Evolutionary conservation across 2,329 filamentous ascomycete genomes (phyloP), one percentile per base, ranked within the genome.

Genomic region (Neobulgaria alba): DNA sequence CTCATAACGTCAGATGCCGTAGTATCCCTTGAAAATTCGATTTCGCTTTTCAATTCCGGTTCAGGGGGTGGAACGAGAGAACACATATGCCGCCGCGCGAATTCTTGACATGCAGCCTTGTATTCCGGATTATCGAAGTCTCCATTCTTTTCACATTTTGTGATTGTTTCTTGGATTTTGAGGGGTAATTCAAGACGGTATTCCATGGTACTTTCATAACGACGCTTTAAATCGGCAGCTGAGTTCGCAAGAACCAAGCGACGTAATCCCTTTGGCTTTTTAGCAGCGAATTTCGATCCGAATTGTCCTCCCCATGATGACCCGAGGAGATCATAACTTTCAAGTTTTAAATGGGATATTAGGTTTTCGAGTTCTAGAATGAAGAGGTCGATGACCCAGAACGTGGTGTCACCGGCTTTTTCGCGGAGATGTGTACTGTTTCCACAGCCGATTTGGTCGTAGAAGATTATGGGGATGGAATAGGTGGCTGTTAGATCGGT

Each of bases 291-390:
- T 15, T 62, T 54, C 0, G 59, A 61, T 0, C 57, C 68, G 1
- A 74, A 56, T 67, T 74, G 71, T 0, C 67, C 72, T 10, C 72
- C 70, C 70, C 71, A 75, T 8, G 63, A 67, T 20, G 73, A 68
- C 2, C 71, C 71, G 0, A 67, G 58, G 0, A 74, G 39, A 45
- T 69, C 62, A 39, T 67, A 68, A 0, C 49, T 33, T 1, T 56
- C 42, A 12, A 75, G 57, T 0, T 57, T 59, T 0, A 75, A 59
- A 31, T 64, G 54, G 0, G 43, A 14, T 4, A 71, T 45, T 0
- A 75, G 59, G 41, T 72, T 73, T 17, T 69, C 61, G 0, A 75
- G 61, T 49, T 75, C 70, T 10, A 52, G 53, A 20, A 63, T 57
- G 57, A 73, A 75, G 1, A 75, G 59, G 3, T 66, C 57, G 0